A percentile compares a stretch with the other conserved stretches of the same genome.
Evolutionary conservation across 805 yeast species (phyloP).

Genomic region (Saccharomycopsis amapae): DNA sequence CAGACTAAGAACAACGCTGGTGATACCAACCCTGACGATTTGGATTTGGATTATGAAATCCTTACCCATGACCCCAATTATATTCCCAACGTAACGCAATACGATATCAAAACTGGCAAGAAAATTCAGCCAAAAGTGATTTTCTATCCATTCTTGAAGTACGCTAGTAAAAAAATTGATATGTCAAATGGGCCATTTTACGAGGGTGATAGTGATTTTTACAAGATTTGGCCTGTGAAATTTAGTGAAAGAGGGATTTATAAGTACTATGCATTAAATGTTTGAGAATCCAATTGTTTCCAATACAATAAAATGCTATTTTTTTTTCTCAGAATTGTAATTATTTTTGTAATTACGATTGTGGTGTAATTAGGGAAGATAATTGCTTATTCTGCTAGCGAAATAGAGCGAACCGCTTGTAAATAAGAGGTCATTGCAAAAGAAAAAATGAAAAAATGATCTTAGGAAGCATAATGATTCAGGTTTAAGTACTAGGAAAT

Average conservation of each 20-base stretch:
- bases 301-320: no score
- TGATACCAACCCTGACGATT: background rate
- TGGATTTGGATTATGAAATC: constrained; percentile 20
- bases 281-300: no score
- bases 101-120: constrained; percentile 49
- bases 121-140: constrained; percentile 39
- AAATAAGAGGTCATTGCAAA: no score
- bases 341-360: no score
- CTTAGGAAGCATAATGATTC: no score
- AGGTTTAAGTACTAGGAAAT: no score
- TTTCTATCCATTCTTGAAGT: constrained; percentile 44
- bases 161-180: constrained; percentile 46
- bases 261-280: constrained; percentile 49
- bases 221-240: constrained; percentile 46
- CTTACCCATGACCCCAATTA: constrained; percentile 19
- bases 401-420: no score
- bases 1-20: constrained; percentile 29
- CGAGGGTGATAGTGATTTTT: constrained; percentile 27
- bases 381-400: no score
- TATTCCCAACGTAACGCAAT: constrained; percentile 24
- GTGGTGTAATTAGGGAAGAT: no score
- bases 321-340: no score
- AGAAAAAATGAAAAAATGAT: no score
- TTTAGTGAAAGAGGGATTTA: constrained; percentile 46
- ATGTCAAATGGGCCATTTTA: constrained; percentile 47